Percentiles rank a stretch among this genome's conserved stretches.
Conservation (phyloP, 108 stramenopile genomes). For the Pseudonitzschia multiseries region DNA sequence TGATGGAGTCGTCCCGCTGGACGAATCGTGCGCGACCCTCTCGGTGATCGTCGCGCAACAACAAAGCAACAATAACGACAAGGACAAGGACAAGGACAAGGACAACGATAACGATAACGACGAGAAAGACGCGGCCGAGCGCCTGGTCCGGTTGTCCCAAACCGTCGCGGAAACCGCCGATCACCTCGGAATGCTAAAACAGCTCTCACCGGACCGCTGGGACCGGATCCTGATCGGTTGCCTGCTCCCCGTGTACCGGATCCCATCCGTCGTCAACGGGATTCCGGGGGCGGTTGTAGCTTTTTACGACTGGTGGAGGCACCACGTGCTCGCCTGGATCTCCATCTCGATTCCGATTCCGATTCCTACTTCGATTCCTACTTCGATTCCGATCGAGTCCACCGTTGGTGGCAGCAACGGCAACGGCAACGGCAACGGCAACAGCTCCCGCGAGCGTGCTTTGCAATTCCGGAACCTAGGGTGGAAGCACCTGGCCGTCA, state of each 20-base stretch:
- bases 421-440: not conserved
- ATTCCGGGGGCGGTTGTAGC: not conserved
- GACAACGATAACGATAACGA: no score
- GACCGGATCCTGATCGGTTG: not conserved
- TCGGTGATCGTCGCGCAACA: no score
- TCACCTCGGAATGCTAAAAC: not conserved
- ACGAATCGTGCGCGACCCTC: no score
- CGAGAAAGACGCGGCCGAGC: no score
- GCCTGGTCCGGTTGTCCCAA: not conserved
- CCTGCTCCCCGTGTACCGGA: not conserved
- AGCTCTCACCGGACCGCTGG: not conserved
- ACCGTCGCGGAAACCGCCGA: not conserved
- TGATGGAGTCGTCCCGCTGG: no score
- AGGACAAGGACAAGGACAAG: no score
- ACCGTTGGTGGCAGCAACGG: not conserved
- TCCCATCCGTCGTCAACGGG: not conserved
- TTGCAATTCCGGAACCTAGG: slow-evolving; percentile 21
- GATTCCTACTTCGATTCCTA: no score
- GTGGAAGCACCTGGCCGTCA: slow-evolving; percentile 56
- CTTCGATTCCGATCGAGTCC: no score
- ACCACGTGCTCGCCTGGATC: not conserved
- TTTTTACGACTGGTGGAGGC: slow-evolving; percentile 6
- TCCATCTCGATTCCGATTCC: no score
- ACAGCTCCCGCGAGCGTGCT: not conserved
- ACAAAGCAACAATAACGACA: no score